Percentiles rank a stretch among this genome's conserved stretches.
These are phyloP conservation scores for Fusarium caatingaense DNA, from an alignment of 2,329 filamentous ascomycete genomes.

Conservation along the genomic window DNA sequence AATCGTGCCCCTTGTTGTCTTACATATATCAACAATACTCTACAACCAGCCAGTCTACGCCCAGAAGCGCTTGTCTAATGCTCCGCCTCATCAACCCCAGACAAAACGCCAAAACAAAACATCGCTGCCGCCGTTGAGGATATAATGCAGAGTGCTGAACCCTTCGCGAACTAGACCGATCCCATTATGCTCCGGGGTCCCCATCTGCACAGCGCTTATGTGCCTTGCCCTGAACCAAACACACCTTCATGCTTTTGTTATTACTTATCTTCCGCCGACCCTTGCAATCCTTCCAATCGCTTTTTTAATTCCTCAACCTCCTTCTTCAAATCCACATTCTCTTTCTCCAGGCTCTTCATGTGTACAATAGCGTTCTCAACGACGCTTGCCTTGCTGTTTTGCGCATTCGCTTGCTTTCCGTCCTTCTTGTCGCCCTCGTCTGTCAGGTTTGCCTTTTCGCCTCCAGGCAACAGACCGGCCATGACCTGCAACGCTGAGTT, in stretches of 20 bases:
- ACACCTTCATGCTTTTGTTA: constrained; percentile 14
- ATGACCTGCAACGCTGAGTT: constrained; percentile 95
- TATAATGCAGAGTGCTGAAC: constrained; percentile 16
- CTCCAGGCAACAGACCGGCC: constrained; percentile 81
- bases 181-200: constrained; percentile 17
- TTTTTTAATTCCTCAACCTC: constrained; percentile 59
- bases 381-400: constrained; percentile 93
- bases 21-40: constrained; percentile 12
- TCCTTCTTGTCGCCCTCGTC: constrained; percentile 63
- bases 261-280: constrained; percentile 13
- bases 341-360: constrained; percentile 84
- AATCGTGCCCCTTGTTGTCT: constrained; percentile 1
- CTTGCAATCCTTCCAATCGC: constrained; percentile 47
- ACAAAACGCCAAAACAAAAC: constrained; percentile 29
- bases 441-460: constrained; percentile 54
- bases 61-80: constrained; percentile 32
- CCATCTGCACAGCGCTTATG: not conserved
- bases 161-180: constrained; percentile 25
- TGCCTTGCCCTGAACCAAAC: constrained; percentile 2
- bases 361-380: constrained; percentile 98
- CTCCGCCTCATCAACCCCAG: constrained; percentile 18
- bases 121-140: constrained; percentile 31
- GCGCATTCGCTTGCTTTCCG: constrained; percentile 62
- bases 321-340: constrained; percentile 75
- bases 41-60: constrained; percentile 19